Percentiles rank a stretch among this genome's conserved stretches.
These are phyloP conservation scores for Psilocybe cyanescens DNA, from an alignment of 768 basidiomycete species.

Conservation along the genomic window DNA sequence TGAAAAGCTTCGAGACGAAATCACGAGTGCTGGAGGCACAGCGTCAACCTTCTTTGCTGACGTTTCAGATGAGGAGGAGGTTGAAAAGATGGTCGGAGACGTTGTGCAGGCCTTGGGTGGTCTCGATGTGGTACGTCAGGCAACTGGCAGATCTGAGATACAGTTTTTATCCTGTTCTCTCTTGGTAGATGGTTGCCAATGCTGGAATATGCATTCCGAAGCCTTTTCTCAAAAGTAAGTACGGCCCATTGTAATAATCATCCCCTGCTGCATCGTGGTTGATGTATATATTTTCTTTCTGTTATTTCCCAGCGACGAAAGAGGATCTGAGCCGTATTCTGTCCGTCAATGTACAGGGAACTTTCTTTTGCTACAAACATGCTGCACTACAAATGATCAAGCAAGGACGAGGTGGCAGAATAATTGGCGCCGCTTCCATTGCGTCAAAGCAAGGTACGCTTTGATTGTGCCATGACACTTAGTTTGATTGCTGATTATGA, in stretches of 20 bases:
- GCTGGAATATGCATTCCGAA: slow-evolving; percentile 35
- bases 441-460: slow-evolving; percentile 41
- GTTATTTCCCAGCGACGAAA: slow-evolving; percentile 21
- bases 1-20: slow-evolving; percentile 29
- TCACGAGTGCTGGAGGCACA: slow-evolving; percentile 29
- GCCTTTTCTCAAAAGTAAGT: slow-evolving; percentile 29
- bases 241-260: not conserved
- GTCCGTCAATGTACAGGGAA: slow-evolving; percentile 38
- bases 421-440: slow-evolving; percentile 46
- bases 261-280: not conserved
- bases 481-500: not conserved
- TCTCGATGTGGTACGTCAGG: slow-evolving; percentile 49
- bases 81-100: slow-evolving; percentile 40
- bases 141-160: not conserved
- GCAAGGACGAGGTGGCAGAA: slow-evolving; percentile 46
- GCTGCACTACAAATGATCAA: slow-evolving; percentile 46
- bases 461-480: not conserved
- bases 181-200: slow-evolving; percentile 47
- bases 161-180: not conserved
- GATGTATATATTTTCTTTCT: not conserved
- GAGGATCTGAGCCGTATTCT: slow-evolving; percentile 36
- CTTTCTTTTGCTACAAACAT: slow-evolving; percentile 44
- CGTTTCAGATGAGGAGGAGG: slow-evolving; percentile 44
- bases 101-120: slow-evolving; percentile 39
- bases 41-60: slow-evolving; percentile 34